phyloP scores from a whole-genome alignment of 345 rosid genomes.

The Eucalyptus polybractea region DNA sequence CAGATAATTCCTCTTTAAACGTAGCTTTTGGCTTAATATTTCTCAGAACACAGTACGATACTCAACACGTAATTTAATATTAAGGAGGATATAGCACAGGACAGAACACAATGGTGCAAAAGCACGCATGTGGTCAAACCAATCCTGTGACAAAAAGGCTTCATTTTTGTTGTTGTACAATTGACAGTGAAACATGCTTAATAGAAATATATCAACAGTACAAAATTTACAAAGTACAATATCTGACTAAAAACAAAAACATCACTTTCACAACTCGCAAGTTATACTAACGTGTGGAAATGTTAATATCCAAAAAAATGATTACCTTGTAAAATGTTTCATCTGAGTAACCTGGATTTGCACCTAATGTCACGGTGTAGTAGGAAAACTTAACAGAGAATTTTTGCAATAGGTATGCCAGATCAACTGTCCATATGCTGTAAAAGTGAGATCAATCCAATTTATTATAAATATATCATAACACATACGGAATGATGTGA shows the following conservation, averaged over 20 bases:
- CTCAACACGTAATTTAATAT: not conserved
- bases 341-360: constrained; percentile 72
- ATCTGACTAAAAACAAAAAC: not conserved
- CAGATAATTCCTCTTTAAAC: not conserved
- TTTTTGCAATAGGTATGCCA: constrained; percentile 68
- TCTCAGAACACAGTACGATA: not conserved
- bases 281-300: not conserved
- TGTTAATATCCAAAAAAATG: not conserved
- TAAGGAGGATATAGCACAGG: not conserved
- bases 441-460: constrained; percentile 7
- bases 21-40: not conserved
- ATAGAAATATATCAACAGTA: not conserved
- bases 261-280: not conserved
- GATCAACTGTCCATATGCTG: constrained; percentile 95
- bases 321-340: constrained; percentile 87
- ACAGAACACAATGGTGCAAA: not conserved
- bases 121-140: not conserved
- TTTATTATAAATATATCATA: not conserved
- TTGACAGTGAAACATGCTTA: not conserved
- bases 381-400: constrained; percentile 70
- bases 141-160: not conserved
- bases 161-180: not conserved
- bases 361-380: constrained; percentile 83
- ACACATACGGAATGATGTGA: not conserved
- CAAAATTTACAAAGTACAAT: not conserved